Evolutionary conservation across 2,329 filamentous ascomycete species (phyloP), one percentile per base, ranked within the genome.

Genomic region (Aspergillus fumigatus): DNA sequence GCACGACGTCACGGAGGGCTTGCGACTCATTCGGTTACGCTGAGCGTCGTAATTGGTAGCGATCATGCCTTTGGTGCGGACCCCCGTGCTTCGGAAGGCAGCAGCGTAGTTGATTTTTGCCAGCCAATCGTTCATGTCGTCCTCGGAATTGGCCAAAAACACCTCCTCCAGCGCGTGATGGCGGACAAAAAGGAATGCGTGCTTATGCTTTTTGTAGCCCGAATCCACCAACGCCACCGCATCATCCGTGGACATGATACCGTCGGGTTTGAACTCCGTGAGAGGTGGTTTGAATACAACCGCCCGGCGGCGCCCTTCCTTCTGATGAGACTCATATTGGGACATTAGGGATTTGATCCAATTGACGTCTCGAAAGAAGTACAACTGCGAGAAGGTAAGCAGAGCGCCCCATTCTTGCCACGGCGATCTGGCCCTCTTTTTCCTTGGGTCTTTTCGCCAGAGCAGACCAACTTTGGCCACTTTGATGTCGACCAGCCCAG

Each of bases 371-470:
- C 90, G 88, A 78, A 97, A 99, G 73, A 99, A 91, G 73, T 97
- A 99, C 7, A 99, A 83, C 68, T 97, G 93, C 5, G 94, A 95
- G n/a, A 93, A 91, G 0, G 94, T 99, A 29, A 99, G 82, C 57
- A 99, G 89, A 25, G 92, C 94, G 52, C 94, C 94, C 94, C 94
- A 99, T 80, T 99, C 94, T 70, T 97, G 93, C 94, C 94, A 99
- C 1, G 94, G 93, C 10, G 93, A 97, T 47, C 93, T 84, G 0
- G 92, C 88, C 74, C 95, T 96, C 76, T 94, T 93, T 76, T 93
- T 96, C 77, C 96, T 97, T 1, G 83, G 78, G 62, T 96, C 92
- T 71, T 99, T 99, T 48, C 94, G 86, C 94, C 94, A 99, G 32
- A 99, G 73, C 1, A 96, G 78, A 3, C 94, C 94, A 51, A 99